Conservation (phyloP, 805 yeast genomes). For the Metschnikowia kunwiensis region DNA sequence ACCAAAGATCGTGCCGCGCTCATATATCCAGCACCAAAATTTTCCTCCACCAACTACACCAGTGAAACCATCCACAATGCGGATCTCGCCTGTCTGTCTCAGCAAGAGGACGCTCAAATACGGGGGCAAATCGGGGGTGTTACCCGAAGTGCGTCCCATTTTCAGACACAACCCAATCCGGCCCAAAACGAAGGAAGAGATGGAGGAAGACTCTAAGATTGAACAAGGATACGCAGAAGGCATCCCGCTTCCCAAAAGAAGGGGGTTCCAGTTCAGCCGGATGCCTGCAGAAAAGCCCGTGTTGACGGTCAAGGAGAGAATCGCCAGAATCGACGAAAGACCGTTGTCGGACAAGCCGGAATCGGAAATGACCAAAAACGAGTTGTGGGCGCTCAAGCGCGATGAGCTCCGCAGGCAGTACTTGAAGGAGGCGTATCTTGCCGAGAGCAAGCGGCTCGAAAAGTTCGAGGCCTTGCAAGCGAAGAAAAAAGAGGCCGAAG, state of each 20-base stretch:
- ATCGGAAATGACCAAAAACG: slow-evolving; percentile 28
- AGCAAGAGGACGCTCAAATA: slow-evolving; percentile 49
- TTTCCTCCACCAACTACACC: no score
- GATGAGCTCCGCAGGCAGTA: slow-evolving; percentile 72
- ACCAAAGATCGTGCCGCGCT: no score
- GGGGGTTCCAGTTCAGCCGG: slow-evolving; percentile 45
- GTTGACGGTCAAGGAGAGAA: slow-evolving; percentile 57
- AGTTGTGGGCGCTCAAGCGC: slow-evolving; percentile 48
- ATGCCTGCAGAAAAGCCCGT: slow-evolving; percentile 51
- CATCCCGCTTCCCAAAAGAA: slow-evolving; percentile 62
- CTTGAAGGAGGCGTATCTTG: slow-evolving; percentile 57
- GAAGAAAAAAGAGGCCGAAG: slow-evolving; percentile 26
- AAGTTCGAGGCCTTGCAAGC: slow-evolving; percentile 31
- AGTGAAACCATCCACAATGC: no score
- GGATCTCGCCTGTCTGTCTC: slow-evolving; percentile 27
- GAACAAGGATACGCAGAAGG: slow-evolving; percentile 69
- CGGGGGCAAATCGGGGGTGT: slow-evolving; percentile 74
- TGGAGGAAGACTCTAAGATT: slow-evolving; percentile 43
- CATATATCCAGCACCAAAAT: no score
- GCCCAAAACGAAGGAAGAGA: slow-evolving; percentile 44
- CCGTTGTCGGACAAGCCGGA: slow-evolving; percentile 31
- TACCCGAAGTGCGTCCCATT: slow-evolving; percentile 75
- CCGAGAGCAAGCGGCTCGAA: slow-evolving; percentile 50
- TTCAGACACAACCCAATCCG: slow-evolving; percentile 61
- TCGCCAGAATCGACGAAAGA: slow-evolving; percentile 50